Percentiles rank a stretch among this genome's conserved stretches.
These are phyloP conservation scores for Podospora pseudoanserina DNA, from an alignment of 495 filamentous ascomycete species.

Conservation along the genomic window DNA sequence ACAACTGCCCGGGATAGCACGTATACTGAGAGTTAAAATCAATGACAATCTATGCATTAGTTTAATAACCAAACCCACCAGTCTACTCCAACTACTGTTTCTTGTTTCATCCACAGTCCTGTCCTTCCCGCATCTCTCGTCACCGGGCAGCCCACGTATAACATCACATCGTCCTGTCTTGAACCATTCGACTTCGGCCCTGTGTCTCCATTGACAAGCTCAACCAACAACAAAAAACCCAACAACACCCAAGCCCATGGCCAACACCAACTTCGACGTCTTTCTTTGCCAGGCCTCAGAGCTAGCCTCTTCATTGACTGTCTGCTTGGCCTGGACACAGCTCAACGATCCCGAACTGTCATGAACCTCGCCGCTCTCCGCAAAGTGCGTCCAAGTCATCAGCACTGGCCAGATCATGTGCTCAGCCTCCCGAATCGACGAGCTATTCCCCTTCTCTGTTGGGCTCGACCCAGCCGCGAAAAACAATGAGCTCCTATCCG, in stretches of 20 bases:
- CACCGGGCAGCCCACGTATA: no score
- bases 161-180: not conserved
- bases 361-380: slow-evolving; percentile 9
- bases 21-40: no score
- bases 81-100: not conserved
- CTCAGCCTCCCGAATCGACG: slow-evolving; percentile 12
- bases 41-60: no score
- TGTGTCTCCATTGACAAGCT: not conserved
- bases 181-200: not conserved
- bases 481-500: slow-evolving; percentile 7
- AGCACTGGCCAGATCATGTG: slow-evolving; percentile 23
- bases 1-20: not conserved
- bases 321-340: slow-evolving; percentile 13
- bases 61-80: not conserved
- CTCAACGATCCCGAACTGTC: slow-evolving; percentile 22
- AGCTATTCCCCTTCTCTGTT: slow-evolving; percentile 7
- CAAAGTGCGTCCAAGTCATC: slow-evolving; percentile 26
- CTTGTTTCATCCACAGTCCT: not conserved
- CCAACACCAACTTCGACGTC: not conserved
- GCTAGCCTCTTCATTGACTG: not conserved
- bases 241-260: slow-evolving; percentile 3
- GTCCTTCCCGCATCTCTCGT: no score
- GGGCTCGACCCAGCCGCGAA: slow-evolving; percentile 17
- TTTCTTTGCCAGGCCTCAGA: not conserved
- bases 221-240: not conserved